Evolutionary conservation across 495 filamentous ascomycete genomes (phyloP).

Genomic region (Tuber microsphaerosporum): DNA sequence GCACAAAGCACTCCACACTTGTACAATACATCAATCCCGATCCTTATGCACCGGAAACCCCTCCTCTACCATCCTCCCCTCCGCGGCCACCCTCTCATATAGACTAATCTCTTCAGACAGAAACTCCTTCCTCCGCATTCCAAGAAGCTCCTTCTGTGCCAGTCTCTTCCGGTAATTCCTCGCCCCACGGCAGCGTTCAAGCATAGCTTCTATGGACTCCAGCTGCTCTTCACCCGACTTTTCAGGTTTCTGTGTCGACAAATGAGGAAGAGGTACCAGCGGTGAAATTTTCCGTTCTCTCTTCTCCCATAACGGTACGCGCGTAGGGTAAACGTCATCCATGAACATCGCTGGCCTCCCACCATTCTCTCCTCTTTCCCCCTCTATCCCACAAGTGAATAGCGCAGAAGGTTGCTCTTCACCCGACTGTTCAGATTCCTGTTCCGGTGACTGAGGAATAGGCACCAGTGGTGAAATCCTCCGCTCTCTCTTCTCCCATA

Average conservation of each 20-base stretch:
- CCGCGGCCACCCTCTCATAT: not conserved
- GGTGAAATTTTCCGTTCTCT: not conserved
- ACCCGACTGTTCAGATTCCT: not conserved
- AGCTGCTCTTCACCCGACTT: not conserved
- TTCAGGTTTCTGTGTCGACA: not conserved
- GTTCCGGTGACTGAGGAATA: not conserved
- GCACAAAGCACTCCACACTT: not conserved
- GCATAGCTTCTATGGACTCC: not conserved
- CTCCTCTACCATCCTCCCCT: not conserved
- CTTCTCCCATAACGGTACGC: not conserved
- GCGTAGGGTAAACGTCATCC: not conserved
- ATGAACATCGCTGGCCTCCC: not conserved
- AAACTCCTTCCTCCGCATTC: not conserved
- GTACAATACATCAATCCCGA: not conserved
- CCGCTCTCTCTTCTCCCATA: not conserved
- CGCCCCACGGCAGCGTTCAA: not conserved
- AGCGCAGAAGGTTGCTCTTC: not conserved
- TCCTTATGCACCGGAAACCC: not conserved
- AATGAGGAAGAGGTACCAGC: not conserved
- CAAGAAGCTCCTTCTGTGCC: not conserved
- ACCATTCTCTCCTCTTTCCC: not conserved
- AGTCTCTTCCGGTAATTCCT: not conserved
- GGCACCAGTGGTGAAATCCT: not conserved
- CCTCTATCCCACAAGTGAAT: not conserved
- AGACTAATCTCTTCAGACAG: not conserved